Evolutionary conservation across 148 eudicot species (phyloP).

Genomic region (Vaccinium corymbosum): DNA sequence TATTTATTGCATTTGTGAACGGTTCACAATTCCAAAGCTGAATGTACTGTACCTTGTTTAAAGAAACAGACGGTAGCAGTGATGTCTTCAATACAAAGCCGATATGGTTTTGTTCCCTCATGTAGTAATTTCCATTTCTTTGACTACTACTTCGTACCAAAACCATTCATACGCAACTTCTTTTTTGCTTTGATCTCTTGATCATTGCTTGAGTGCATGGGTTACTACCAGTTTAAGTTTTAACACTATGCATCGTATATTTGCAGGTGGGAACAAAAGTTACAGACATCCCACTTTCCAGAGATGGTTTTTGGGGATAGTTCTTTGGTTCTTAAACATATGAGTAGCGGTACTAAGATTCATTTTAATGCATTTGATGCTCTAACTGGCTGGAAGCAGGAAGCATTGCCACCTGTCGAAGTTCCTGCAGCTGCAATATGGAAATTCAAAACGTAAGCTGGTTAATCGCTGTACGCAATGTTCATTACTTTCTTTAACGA

Average conservation of each 20-base stretch:
- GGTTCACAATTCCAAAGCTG: neutral
- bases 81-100: neutral
- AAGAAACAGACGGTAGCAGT: neutral
- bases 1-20: neutral
- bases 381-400: conserved; percentile 81
- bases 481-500: neutral
- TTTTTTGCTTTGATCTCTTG: neutral
- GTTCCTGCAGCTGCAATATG: conserved; percentile 97
- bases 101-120: neutral
- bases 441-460: conserved; percentile 76
- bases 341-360: conserved; percentile 54
- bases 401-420: conserved; percentile 89
- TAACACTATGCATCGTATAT: neutral
- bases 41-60: neutral
- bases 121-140: neutral
- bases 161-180: neutral
- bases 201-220: neutral
- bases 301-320: conserved; percentile 95
- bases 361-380: conserved; percentile 90
- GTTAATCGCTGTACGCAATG: neutral
- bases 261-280: conserved; percentile 93
- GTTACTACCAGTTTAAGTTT: neutral
- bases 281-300: conserved; percentile 81
- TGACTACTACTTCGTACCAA: neutral
- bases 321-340: conserved; percentile 68